Conservation (phyloP, 768 basidiomycete genomes). For the Cystobasidium onofrii region DNA sequence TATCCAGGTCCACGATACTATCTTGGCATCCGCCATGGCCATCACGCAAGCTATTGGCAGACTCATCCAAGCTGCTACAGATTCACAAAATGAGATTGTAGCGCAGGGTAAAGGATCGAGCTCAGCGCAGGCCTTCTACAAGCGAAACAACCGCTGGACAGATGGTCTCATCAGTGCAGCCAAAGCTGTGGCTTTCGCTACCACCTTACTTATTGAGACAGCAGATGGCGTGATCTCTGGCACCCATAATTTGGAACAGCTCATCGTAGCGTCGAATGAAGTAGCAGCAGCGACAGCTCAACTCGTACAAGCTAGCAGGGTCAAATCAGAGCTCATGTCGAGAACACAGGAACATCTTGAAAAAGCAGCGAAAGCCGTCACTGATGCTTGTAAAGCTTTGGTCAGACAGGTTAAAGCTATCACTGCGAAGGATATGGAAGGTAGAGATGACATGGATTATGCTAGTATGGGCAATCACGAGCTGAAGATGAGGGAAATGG, state of each 20-base stretch:
- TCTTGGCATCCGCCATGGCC: constrained; percentile 82
- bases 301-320: constrained; percentile 93
- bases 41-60: constrained; percentile 92
- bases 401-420: constrained; percentile 89
- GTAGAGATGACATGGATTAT: constrained; percentile 74
- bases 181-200: constrained; percentile 94
- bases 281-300: constrained; percentile 95
- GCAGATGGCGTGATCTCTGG: constrained; percentile 96
- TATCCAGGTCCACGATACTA: constrained; percentile 94
- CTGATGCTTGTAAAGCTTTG: constrained; percentile 91
- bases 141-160: constrained; percentile 99
- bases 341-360: constrained; percentile 96
- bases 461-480: constrained; percentile 68
- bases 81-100: constrained; percentile 96
- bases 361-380: constrained; percentile 92
- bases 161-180: constrained; percentile 98
- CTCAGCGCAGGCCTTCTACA: constrained; percentile 93
- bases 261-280: constrained; percentile 99
- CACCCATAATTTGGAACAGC: constrained; percentile 92
- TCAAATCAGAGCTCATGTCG: constrained; percentile 96
- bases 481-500: constrained; percentile 65
- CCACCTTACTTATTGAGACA: constrained; percentile 86
- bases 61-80: constrained; percentile 91
- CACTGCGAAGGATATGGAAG: constrained; percentile 60
- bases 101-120: constrained; percentile 87